phyloP scores from a whole-genome alignment of 768 basidiomycete species.

The Russula lepida region DNA sequence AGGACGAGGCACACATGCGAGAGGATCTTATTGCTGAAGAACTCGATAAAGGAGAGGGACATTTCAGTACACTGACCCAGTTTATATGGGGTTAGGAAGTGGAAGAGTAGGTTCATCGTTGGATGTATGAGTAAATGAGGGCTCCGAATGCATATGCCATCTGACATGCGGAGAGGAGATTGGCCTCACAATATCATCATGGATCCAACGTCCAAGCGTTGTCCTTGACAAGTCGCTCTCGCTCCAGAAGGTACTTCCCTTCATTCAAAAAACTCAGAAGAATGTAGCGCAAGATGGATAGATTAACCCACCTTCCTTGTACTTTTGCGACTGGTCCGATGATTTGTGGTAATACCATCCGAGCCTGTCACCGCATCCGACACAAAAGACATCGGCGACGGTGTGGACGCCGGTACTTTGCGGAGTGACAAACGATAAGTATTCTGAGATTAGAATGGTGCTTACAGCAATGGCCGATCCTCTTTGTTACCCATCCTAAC shows the following conservation, averaged over 20 bases:
- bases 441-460: not conserved
- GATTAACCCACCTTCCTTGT: conserved; percentile 64
- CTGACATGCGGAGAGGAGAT: not conserved
- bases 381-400: conserved; percentile 72
- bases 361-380: conserved; percentile 68
- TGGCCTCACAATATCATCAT: conserved; percentile 22
- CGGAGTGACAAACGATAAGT: conserved; percentile 1
- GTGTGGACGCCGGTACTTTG: conserved; percentile 70
- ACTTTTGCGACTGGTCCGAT: conserved; percentile 67
- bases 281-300: not conserved
- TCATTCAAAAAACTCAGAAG: not conserved
- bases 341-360: conserved; percentile 85
- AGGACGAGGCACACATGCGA: conserved; percentile 54
- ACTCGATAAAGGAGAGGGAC: conserved; percentile 29
- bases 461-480: conserved; percentile 64
- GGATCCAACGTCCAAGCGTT: conserved; percentile 68
- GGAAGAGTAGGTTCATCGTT: not conserved
- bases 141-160: not conserved
- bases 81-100: conserved; percentile 27
- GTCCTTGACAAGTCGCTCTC: conserved; percentile 73
- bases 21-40: conserved; percentile 47
- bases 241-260: conserved; percentile 79
- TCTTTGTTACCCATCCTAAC: conserved; percentile 66
- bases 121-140: not conserved
- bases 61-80: conserved; percentile 24